phyloP scores from a whole-genome alignment of 2,329 filamentous ascomycete species.

The Fusarium floridanum region DNA sequence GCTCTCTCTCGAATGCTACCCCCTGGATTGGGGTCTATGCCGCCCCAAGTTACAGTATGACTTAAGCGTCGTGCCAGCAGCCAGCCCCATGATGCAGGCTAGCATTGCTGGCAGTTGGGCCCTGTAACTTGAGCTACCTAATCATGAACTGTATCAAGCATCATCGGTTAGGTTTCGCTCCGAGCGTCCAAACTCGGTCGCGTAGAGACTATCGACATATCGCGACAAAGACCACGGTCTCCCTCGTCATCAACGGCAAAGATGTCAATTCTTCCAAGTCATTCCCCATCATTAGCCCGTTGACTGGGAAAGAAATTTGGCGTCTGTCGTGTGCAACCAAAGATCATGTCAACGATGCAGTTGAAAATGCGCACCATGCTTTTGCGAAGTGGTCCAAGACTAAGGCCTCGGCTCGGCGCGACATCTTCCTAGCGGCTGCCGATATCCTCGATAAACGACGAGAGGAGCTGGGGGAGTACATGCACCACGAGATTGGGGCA shows the following conservation, averaged over 20 bases:
- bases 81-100: background rate
- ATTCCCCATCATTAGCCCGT: conserved; percentile 13
- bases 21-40: background rate
- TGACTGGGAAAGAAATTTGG: conserved; percentile 25
- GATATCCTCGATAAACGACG: conserved; percentile 12
- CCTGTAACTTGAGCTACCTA: background rate
- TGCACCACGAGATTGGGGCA: conserved; percentile 26
- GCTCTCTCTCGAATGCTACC: too few species aligned
- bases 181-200: background rate
- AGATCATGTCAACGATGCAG: conserved; percentile 8
- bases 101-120: background rate
- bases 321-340: conserved; percentile 14
- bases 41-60: background rate
- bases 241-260: conserved; percentile 26
- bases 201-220: background rate
- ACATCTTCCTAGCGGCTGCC: conserved; percentile 23
- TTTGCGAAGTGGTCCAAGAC: conserved; percentile 20
- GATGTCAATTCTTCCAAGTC: conserved; percentile 14
- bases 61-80: background rate
- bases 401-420: conserved; percentile 14
- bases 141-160: background rate
- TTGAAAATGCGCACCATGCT: conserved; percentile 9
- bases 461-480: conserved; percentile 8
- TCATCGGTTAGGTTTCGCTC: background rate
- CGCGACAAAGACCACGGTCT: conserved; percentile 5